Evolutionary conservation across 352 stramenopile species (phyloP).

Genomic region (Phytopythium delawarense): DNA sequence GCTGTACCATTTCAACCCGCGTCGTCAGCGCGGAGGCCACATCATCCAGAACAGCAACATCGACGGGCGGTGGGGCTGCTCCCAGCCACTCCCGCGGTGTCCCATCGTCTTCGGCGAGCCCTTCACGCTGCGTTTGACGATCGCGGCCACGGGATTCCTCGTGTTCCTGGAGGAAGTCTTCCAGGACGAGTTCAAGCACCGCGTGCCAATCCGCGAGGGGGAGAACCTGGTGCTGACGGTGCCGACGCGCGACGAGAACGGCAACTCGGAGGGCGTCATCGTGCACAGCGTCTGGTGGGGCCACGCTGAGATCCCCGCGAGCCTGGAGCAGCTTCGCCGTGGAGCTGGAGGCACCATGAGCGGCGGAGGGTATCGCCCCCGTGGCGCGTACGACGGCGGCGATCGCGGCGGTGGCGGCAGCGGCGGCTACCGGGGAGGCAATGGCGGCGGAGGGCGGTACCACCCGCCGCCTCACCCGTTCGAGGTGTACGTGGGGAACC

Average conservation of each 20-base stretch:
- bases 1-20: constrained; percentile 79
- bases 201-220: constrained; percentile 77
- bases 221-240: constrained; percentile 78
- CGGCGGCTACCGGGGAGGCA: constrained; percentile 25
- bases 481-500: constrained; percentile 81
- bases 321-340: constrained; percentile 52
- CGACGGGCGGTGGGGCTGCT: constrained; percentile 68
- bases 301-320: constrained; percentile 65
- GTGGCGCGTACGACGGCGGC: constrained; percentile 21
- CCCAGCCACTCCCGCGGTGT: constrained; percentile 57
- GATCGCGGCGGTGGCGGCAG: constrained; percentile 38
- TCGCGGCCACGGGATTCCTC: constrained; percentile 65
- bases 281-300: constrained; percentile 85
- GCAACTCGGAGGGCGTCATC: constrained; percentile 60
- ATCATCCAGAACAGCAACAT: constrained; percentile 86
- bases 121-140: constrained; percentile 72
- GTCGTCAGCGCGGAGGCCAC: constrained; percentile 52
- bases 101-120: constrained; percentile 70
- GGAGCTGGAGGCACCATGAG: constrained; percentile 15
- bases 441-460: constrained; percentile 35
- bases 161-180: constrained; percentile 82
- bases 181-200: constrained; percentile 81
- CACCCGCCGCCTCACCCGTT: constrained; percentile 54
- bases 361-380: constrained; percentile 30
- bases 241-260: constrained; percentile 71